Evolutionary conservation across 2,329 filamentous ascomycete species (phyloP), one percentile per base, ranked within the genome.

Genomic region (Aspergillus neoniger): DNA sequence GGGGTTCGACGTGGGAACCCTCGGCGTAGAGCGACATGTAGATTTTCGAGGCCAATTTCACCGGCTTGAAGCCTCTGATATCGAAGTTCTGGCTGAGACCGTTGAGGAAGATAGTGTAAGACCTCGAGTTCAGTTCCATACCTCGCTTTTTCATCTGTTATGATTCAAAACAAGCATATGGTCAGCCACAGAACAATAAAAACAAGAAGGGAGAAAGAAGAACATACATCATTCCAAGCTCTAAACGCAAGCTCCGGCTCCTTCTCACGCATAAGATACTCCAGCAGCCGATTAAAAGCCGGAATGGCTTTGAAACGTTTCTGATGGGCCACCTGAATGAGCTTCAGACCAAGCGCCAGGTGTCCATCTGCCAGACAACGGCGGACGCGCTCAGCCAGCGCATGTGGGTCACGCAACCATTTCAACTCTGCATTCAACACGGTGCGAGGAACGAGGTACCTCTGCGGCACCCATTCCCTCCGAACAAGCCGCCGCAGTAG

Each of bases 111-210:
- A 91, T 88, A 17, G 91, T 95, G 72, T 91, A 97, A 0, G 95
- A 97, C 69, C 89, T 85, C 3, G 86, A 84, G 72, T 93, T 94
- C 1, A 95, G 94, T 25, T 85, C 81, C 69, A 96, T 90, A 5
- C 83, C 88, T 63, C 92, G 85, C 79, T 98, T 98, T 80, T 98
- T 99, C 94, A 99, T 98, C 90, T 91, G 30, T 47, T 43, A 67
- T 12, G 60, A 49, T 30, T 38, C 44, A 59, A 63, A 44, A 44
- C 19, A 5, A 70, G 32, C 32, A 56, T n/a, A 2, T 14, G 5
- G 19, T 41, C 54, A 39, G 32, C 15, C n/a, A 57, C 32, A n/a
- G 30, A 36, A 14, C 14, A 3, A 21, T 14, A 55, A 49, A 12
- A 47, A n/a, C 39, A 54, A 52, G 41, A 48, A 14, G 41, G 50